Base-by-base conservation (phyloP, 495 filamentous ascomycete genomes). In the Aspergillus asperescens region DNA sequence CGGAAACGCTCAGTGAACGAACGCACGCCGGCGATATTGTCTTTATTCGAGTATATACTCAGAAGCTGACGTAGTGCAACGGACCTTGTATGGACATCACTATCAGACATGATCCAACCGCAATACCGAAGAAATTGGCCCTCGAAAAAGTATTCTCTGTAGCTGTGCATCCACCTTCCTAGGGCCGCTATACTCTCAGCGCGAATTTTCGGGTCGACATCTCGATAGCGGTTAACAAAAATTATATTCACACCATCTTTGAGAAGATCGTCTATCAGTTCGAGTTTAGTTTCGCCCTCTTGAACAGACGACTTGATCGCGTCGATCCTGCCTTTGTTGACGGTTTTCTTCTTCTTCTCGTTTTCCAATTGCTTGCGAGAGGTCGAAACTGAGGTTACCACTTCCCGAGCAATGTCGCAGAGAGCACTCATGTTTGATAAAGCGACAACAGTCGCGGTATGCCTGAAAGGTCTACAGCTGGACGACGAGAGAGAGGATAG, bases 191-290 rank as follows among this genome's bases (percentile, higher is more conserved):
- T 80, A 61, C 90, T 95, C 54, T 95, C 89, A 2, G 82, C 79
- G 29, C 93, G 81, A 46, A 98, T 95, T 54, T 76, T 86, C 1
- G 88, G 79, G 66, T 98, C 93, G 18, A 96, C 80, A 57, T 98
- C 93, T 28, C 93, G 88, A 65, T 96, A 97, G 22, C 93, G 87
- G 66, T 97, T 90, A 24, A 95, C 83, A 58, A 93, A 98, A 23
- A 96, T 82, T 8, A 87, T 85, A 50, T 95, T 86, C 56, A 96
- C 90, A 47, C 88, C 83, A 59, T 92, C 86, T 52, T 84, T 84
- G 39, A 96, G 80, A 46, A 81, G 77, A 1, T 73, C 75, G 56
- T 90, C 81, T 41, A 89, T 73, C 2, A 74, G 69, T 25, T 85
- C 70, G 15, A 83, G 76, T 54, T 81, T 84, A 48, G 80, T 62